A percentile compares a stretch with the other conserved stretches of the same genome.
phyloP scores from a whole-genome alignment of 2,329 filamentous ascomycete species.

The Apiospora hydei region DNA sequence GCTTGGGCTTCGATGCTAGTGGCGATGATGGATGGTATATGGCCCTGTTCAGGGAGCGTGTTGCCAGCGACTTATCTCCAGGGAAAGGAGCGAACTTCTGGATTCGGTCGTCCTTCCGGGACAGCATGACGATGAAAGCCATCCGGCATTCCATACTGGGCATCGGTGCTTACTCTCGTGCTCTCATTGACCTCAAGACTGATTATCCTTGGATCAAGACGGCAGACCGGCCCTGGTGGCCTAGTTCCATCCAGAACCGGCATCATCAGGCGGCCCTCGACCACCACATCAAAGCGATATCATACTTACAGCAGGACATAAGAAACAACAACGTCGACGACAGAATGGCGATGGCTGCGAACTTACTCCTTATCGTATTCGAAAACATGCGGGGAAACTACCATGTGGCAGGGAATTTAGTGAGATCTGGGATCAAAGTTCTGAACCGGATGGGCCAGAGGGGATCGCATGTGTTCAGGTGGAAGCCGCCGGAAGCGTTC shows the following conservation, averaged over 20 bases:
- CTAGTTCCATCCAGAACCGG: constrained; percentile 31
- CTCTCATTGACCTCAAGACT: constrained; percentile 35
- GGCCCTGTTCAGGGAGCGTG: constrained; percentile 34
- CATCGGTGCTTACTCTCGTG: constrained; percentile 38
- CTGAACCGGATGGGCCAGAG: constrained; percentile 32
- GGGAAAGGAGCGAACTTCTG: constrained; percentile 36
- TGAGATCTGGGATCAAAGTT: constrained; percentile 38
- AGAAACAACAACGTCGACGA: constrained; percentile 33
- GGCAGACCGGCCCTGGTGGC: constrained; percentile 34
- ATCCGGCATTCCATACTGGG: constrained; percentile 38
- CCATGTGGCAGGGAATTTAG: constrained; percentile 37
- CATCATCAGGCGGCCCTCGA: constrained; percentile 38
- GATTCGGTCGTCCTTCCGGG: constrained; percentile 35
- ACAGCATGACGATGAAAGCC: constrained; percentile 35
- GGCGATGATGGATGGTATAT: constrained; percentile 39
- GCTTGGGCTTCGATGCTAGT: constrained; percentile 32
- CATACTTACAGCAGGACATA: constrained; percentile 35
- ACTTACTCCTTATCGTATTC: constrained; percentile 39
- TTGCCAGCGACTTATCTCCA: constrained; percentile 36
- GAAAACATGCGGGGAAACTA: constrained; percentile 42
- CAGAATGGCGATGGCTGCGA: constrained; percentile 37
- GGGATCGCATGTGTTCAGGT: constrained; percentile 21
- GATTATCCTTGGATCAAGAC: constrained; percentile 28
- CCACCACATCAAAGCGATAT: constrained; percentile 38
- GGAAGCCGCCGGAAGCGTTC: constrained; percentile 6